A percentile compares a stretch with the other conserved stretches of the same genome.
These are phyloP conservation scores for Creolimax fragrantissima DNA, from an alignment of 78 protist genomes.

Conservation along the genomic window DNA sequence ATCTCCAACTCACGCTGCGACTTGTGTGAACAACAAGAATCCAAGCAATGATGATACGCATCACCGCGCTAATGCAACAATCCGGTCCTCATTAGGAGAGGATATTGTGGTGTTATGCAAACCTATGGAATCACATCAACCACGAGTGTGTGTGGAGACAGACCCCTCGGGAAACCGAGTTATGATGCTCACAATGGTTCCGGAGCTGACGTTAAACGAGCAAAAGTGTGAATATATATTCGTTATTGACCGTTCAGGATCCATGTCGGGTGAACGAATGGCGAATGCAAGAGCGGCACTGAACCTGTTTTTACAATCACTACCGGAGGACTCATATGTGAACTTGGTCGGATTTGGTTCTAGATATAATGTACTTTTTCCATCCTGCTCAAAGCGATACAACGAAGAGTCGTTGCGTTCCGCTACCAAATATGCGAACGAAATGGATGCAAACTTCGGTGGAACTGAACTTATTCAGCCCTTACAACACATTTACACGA, in stretches of 20 bases:
- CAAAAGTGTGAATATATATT: slow-evolving; percentile 29
- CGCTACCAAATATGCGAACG: slow-evolving; percentile 25
- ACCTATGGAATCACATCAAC: slow-evolving; percentile 29
- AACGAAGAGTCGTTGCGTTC: not conserved
- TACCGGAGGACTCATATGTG: slow-evolving; percentile 39
- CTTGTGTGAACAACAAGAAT: not conserved
- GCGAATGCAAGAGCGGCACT: slow-evolving; percentile 22
- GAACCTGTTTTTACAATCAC: slow-evolving; percentile 38
- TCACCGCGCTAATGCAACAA: slow-evolving; percentile 31
- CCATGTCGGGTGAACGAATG: slow-evolving; percentile 44
- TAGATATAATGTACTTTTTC: not conserved
- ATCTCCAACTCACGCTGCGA: slow-evolving; percentile 16
- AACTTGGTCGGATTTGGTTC: slow-evolving; percentile 61
- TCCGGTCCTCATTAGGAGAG: slow-evolving; percentile 1
- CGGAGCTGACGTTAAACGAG: slow-evolving; percentile 14
- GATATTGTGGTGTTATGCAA: slow-evolving; percentile 49
- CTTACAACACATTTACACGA: not conserved
- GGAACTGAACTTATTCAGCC: slow-evolving; percentile 53
- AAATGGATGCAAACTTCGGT: slow-evolving; percentile 42
- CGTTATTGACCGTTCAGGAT: slow-evolving; percentile 49
- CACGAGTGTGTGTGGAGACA: slow-evolving; percentile 59
- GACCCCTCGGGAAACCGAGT: not conserved
- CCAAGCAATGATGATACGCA: slow-evolving; percentile 12
- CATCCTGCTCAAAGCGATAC: not conserved
- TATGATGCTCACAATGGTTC: slow-evolving; percentile 28